Evolutionary conservation across 139 green algal species (phyloP).

Genomic region (Chlamydomonas sp.): DNA sequence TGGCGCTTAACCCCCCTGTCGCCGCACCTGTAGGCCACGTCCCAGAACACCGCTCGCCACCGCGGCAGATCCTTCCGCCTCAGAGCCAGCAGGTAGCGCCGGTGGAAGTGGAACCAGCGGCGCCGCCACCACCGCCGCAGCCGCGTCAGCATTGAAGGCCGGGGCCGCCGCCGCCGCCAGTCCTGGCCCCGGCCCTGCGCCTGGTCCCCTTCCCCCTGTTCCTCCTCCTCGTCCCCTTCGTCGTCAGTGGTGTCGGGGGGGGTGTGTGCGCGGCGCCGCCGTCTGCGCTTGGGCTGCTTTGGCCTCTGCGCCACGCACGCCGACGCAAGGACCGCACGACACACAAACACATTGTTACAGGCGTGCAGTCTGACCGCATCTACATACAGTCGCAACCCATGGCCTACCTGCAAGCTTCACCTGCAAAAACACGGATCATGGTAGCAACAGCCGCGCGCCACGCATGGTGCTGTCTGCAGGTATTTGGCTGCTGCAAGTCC

Average conservation of each 20-base stretch:
- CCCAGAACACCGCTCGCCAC: slow-evolving; percentile 37
- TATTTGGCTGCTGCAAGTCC: neutral
- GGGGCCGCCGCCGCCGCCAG: neutral
- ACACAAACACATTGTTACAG: no score
- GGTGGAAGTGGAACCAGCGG: slow-evolving; percentile 5
- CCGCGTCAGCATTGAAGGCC: neutral
- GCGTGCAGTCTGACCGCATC: no score
- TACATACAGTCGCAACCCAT: no score
- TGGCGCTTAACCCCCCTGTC: no score
- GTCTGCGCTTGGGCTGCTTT: slow-evolving; percentile 13
- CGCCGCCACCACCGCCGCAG: slow-evolving; percentile 17
- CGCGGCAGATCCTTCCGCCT: slow-evolving; percentile 12
- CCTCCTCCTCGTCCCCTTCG: neutral
- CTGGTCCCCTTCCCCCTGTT: no score
- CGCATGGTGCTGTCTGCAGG: no score
- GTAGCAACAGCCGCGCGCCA: no score
- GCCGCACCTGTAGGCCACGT: neutral
- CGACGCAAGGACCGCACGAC: no score
- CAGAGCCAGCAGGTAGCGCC: slow-evolving; percentile 12
- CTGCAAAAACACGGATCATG: no score
- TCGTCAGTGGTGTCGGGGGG: slow-evolving; percentile 28
- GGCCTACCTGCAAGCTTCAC: no score
- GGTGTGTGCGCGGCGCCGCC: neutral
- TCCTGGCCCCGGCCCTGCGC: neutral
- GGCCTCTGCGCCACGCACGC: neutral